Conservation (phyloP, 352 stramenopile genomes). For the Phytophthora hibernalis region DNA sequence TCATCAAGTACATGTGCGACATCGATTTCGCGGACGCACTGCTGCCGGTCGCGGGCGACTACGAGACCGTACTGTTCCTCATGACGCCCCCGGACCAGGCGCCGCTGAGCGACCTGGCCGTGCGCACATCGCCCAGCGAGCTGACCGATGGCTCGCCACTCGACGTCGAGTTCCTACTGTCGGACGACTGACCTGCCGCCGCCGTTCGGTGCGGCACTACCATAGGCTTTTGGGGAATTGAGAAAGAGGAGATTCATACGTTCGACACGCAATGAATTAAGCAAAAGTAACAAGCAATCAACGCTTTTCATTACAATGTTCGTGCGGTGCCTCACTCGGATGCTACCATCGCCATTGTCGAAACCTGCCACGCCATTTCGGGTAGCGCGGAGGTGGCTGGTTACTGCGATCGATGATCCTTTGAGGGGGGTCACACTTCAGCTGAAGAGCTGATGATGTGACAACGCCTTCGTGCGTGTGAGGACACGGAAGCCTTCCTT, state of each 20-base stretch:
- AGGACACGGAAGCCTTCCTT: neutral
- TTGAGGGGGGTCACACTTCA: conserved; percentile 9
- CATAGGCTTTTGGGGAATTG: neutral
- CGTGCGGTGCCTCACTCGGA: neutral
- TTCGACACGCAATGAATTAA: conserved; percentile 15
- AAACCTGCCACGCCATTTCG: neutral
- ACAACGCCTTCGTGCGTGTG: conserved; percentile 12
- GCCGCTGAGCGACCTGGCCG: conserved; percentile 45
- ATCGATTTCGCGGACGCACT: conserved; percentile 49
- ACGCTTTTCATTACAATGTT: conserved; percentile 8
- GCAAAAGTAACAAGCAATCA: conserved; percentile 29
- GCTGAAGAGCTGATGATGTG: conserved; percentile 11
- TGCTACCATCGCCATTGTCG: conserved; percentile 20
- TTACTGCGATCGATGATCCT: neutral
- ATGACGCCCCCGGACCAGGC: conserved; percentile 41
- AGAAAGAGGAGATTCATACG: conserved; percentile 8
- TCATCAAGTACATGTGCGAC: conserved; percentile 58
- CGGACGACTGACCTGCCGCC: conserved; percentile 14
- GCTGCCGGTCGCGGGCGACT: conserved; percentile 40
- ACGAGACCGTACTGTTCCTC: conserved; percentile 46
- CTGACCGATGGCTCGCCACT: conserved; percentile 35
- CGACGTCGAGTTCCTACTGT: conserved; percentile 51
- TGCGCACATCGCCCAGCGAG: conserved; percentile 38
- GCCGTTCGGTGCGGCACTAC: neutral
- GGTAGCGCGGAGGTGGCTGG: no score